Evolutionary conservation across 768 basidiomycete species (phyloP).

Genomic region (Hemileccinum rubropunctum): DNA sequence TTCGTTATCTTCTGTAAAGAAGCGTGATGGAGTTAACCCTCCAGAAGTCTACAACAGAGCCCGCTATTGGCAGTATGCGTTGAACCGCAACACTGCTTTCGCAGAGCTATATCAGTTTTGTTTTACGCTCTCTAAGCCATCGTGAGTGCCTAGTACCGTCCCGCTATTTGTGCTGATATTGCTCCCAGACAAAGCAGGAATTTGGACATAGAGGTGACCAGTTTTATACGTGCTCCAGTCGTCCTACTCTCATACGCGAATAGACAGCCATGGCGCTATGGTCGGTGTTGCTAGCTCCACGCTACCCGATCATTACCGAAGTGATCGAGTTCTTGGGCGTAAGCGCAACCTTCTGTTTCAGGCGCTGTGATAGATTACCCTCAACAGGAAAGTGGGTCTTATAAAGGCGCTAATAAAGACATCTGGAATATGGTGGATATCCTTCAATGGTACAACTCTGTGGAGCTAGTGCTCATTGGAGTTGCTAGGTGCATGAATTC

Average conservation of each 20-base stretch:
- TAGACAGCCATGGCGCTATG: conserved; percentile 73
- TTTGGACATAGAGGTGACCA: conserved; percentile 74
- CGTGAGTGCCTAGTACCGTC: conserved; percentile 45
- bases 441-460: not conserved
- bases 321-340: conserved; percentile 68
- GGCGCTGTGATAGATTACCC: not conserved
- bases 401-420: conserved; percentile 82
- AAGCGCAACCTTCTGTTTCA: conserved; percentile 16
- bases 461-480: not conserved
- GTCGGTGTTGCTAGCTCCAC: conserved; percentile 68
- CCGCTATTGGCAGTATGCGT: conserved; percentile 48
- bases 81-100: conserved; percentile 52
- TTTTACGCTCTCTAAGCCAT: conserved; percentile 67
- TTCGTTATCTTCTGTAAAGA: conserved; percentile 30
- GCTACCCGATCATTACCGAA: conserved; percentile 63
- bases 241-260: not conserved
- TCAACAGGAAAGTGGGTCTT: conserved; percentile 46
- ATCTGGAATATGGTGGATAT: conserved; percentile 76
- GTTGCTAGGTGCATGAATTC: conserved; percentile 69
- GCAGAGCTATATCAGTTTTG: conserved; percentile 66
- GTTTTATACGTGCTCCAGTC: not conserved
- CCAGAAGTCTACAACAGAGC: conserved; percentile 54
- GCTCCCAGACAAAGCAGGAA: conserved; percentile 60
- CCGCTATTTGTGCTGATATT: conserved; percentile 3
- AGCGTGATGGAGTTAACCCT: conserved; percentile 19